These are phyloP conservation scores for Coelastrella sp. DNA, from an alignment of 139 green algal species.

Conservation along the genomic window DNA sequence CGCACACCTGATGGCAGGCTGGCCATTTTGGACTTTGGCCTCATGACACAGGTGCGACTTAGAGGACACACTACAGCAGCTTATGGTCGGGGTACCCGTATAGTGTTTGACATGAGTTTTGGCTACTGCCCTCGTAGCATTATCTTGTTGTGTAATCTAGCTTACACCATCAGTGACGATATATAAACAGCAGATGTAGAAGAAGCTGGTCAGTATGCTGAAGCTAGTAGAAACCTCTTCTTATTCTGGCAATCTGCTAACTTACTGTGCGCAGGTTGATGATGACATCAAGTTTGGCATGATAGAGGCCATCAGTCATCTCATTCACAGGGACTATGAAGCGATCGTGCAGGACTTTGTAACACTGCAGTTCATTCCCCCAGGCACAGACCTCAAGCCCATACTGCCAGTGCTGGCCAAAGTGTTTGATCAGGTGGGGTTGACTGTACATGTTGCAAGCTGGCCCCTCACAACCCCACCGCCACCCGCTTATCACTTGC, in stretches of 20 bases:
- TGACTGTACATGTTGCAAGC: neutral
- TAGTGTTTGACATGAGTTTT: too few relatives aligned
- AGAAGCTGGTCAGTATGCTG: too few relatives aligned
- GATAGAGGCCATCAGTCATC: constrained; percentile 98
- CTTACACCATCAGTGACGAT: too few relatives aligned
- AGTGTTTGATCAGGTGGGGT: constrained; percentile 62
- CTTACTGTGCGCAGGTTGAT: constrained; percentile 77
- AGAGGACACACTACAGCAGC: neutral
- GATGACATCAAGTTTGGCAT: constrained; percentile 98
- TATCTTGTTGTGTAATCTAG: too few relatives aligned
- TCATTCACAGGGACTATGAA: constrained; percentile 99
- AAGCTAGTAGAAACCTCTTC: too few relatives aligned
- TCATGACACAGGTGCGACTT: constrained; percentile 74
- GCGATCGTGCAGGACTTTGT: constrained; percentile 98
- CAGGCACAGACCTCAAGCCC: constrained; percentile 91
- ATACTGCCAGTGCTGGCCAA: constrained; percentile 95
- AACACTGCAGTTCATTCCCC: constrained; percentile 97
- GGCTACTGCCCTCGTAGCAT: too few relatives aligned
- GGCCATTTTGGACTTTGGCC: constrained; percentile 97
- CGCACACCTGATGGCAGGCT: constrained; percentile 95
- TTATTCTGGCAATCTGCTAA: too few relatives aligned
- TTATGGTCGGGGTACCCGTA: too few relatives aligned
- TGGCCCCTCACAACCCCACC: too few relatives aligned
- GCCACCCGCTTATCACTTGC: too few relatives aligned
- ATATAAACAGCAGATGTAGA: too few relatives aligned